Evolutionary conservation across 495 filamentous ascomycete species (phyloP), one percentile per base, ranked within the genome.

Genomic region (Cudoniella acicularis): DNA sequence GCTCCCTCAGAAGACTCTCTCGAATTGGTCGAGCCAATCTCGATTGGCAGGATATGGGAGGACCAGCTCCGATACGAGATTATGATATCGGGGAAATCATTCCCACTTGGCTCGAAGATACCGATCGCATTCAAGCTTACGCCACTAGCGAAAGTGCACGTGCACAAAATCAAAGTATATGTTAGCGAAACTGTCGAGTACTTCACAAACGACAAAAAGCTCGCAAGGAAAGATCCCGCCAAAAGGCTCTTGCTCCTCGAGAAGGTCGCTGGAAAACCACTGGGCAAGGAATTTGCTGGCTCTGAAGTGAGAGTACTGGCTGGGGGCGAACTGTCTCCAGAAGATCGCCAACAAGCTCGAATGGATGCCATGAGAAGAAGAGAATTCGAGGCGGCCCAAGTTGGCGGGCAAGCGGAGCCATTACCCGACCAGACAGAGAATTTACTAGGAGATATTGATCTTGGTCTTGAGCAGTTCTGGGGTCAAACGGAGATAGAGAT

Each of bases 51-150:
- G 22, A 92, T 91, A 56, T 98, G 94, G 94, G 94, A 98, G 66
- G 95, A 98, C 66, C 94, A 98, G 67, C 80, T 98, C 27, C 92
- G 97, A 66, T 98, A 98, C 72, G 94, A 98, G 65, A 98, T 98
- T 59, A 90, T 98, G 64, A 96, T 98, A 60, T 97, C 93, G 2
- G 94, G 95, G 52, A 98, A 98, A 83, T 96, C 93, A 1, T 98
- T 98, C 66, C 91, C 94, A 2, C 78, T 98, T 13, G 95, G 95
- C 18, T 80, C 89, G 2, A 91, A 91, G 65, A 91, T 98, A 22
- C 94, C 94, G 13, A 96, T 98, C 58, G 94, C 95, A 1, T 98
- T 98, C 78, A 98, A 96, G 66, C 79, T 98, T 57, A 98, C 93
- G 1, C 94, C 94, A 1, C 73, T 98, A 18, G 94, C 94, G 30